Percentiles rank a stretch among this genome's conserved stretches.
phyloP scores from a whole-genome alignment of 371 early-diverging fungal species.

The Mortierella polycephala region DNA sequence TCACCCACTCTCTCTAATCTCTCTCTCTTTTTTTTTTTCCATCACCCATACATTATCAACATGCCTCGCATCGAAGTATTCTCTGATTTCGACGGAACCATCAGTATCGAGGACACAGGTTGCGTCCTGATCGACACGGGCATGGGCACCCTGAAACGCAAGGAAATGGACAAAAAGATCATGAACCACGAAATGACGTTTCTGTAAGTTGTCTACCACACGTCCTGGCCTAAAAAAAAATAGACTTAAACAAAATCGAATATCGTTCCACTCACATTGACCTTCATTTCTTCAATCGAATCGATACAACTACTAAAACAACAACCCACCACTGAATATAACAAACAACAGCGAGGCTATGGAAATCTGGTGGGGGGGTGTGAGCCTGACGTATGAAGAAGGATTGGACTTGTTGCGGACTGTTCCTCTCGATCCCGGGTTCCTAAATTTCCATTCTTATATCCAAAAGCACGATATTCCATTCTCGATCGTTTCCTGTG shows the following conservation, averaged over 20 bases:
- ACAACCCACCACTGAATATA: neutral
- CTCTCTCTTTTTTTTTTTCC: neutral
- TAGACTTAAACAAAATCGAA: neutral
- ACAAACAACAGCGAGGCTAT: conserved; percentile 36
- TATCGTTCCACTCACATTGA: neutral
- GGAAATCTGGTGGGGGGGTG: conserved; percentile 51
- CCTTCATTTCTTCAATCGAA: too few species aligned
- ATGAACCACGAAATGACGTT: conserved; percentile 43
- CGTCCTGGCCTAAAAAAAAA: neutral
- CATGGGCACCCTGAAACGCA: conserved; percentile 37
- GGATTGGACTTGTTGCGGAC: conserved; percentile 56
- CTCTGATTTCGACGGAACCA: conserved; percentile 58
- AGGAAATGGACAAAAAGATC: conserved; percentile 38
- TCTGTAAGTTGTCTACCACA: conserved; percentile 16
- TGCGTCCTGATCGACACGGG: conserved; percentile 54
- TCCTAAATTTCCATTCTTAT: conserved; percentile 48
- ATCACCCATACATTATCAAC: neutral
- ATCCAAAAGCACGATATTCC: conserved; percentile 51
- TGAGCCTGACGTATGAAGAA: conserved; percentile 59
- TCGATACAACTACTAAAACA: neutral
- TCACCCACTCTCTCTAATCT: neutral
- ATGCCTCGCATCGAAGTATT: conserved; percentile 52
- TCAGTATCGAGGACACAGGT: conserved; percentile 53
- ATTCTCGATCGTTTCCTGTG: conserved; percentile 61
- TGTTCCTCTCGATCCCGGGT: conserved; percentile 58